Conservation (phyloP, 2,329 filamentous ascomycete genomes). For the Aspergillus sp. region DNA sequence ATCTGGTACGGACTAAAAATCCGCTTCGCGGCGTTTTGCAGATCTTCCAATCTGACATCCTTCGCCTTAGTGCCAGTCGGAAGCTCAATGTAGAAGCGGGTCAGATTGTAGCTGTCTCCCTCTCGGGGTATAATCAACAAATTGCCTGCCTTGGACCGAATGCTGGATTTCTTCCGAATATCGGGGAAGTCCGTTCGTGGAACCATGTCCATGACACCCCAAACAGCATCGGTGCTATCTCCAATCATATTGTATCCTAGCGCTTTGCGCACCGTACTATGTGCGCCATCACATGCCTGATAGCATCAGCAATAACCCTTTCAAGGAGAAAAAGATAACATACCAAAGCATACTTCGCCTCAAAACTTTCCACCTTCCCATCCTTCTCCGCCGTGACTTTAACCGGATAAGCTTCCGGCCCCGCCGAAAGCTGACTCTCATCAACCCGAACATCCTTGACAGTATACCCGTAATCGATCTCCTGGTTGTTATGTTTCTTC, state of each 20-base stretch:
- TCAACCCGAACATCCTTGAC: conserved; percentile 57
- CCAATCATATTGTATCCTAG: conserved; percentile 59
- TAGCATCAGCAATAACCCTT: not conserved
- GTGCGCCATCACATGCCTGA: conserved; percentile 53
- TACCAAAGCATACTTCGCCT: conserved; percentile 57
- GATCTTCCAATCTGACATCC: conserved; percentile 54
- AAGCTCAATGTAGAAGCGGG: conserved; percentile 65
- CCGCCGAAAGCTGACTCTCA: conserved; percentile 43
- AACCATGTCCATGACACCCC: conserved; percentile 59
- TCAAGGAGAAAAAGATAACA: conserved; percentile 24
- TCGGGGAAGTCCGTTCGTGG: conserved; percentile 54
- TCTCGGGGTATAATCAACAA: conserved; percentile 57
- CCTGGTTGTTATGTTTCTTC: conserved; percentile 43
- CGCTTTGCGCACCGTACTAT: conserved; percentile 43
- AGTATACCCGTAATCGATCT: conserved; percentile 59
- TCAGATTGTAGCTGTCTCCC: conserved; percentile 56
- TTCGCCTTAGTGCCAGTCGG: conserved; percentile 52
- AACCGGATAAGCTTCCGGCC: conserved; percentile 48
- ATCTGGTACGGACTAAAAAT: conserved; percentile 60
- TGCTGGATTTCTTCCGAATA: conserved; percentile 53
- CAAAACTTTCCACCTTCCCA: conserved; percentile 44
- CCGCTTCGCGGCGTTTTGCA: conserved; percentile 55
- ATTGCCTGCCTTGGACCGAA: conserved; percentile 51
- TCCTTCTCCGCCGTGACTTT: conserved; percentile 47
- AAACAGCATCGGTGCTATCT: conserved; percentile 59